Conservation (phyloP, 495 filamentous ascomycete species). For the Penicillium mononematosum region DNA sequence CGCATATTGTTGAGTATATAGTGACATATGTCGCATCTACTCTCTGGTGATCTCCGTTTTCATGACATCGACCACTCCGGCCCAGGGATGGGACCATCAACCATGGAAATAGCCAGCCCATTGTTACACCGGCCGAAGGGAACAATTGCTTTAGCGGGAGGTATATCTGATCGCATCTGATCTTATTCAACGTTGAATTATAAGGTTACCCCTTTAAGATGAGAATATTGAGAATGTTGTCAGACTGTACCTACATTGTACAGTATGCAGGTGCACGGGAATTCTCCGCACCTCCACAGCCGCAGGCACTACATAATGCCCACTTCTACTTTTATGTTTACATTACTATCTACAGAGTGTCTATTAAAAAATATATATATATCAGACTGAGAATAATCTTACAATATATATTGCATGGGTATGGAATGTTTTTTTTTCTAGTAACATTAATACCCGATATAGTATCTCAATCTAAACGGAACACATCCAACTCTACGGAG, state of each 20-base stretch:
- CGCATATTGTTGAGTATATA: background rate
- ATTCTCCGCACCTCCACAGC: slow-evolving; percentile 31
- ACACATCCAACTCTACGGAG: background rate
- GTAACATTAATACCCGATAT: background rate
- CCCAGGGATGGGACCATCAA: slow-evolving; percentile 10
- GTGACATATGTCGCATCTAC: background rate
- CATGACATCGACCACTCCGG: slow-evolving; percentile 28
- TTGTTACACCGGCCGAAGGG: slow-evolving; percentile 22
- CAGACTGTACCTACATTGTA: slow-evolving; percentile 9
- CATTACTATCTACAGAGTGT: too few species aligned
- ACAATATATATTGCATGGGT: background rate
- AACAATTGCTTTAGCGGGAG: background rate
- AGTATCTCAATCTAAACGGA: background rate
- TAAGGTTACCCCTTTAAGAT: too few species aligned
- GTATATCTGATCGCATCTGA: slow-evolving; percentile 21
- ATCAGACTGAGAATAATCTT: background rate
- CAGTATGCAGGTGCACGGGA: slow-evolving; percentile 13
- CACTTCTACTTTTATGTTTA: background rate
- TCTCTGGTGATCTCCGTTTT: slow-evolving; percentile 10
- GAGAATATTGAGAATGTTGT: background rate
- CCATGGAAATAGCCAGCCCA: slow-evolving; percentile 21
- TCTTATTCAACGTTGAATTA: background rate
- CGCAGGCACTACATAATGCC: slow-evolving; percentile 6
- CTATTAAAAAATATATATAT: background rate
- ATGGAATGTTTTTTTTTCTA: too few species aligned